phyloP scores from a whole-genome alignment of 495 filamentous ascomycete genomes.

The Tuber indicum region DNA sequence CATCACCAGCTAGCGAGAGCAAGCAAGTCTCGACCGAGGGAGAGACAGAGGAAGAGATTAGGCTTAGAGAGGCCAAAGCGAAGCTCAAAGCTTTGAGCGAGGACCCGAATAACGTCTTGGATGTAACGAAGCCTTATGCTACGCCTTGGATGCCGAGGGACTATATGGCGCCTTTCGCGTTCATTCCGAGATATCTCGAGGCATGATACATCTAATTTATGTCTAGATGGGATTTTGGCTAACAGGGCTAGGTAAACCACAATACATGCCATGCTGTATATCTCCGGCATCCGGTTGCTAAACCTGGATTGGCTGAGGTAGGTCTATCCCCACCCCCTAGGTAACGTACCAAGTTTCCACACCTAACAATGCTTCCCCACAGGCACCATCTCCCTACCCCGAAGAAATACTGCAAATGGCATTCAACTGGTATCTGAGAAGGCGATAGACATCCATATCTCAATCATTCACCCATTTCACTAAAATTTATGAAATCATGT shows the following conservation, averaged over 20 bases:
- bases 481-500: conserved; percentile 1
- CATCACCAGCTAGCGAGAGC: conserved; percentile 24
- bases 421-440: conserved; percentile 88
- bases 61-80: conserved; percentile 39
- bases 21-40: conserved; percentile 43
- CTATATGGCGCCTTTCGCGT: conserved; percentile 86
- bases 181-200: conserved; percentile 91
- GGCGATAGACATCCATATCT: conserved; percentile 53
- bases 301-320: conserved; percentile 73
- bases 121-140: conserved; percentile 71
- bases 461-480: conserved; percentile 14
- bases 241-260: conserved; percentile 59
- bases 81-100: conserved; percentile 33
- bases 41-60: conserved; percentile 43
- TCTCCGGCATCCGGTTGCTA: conserved; percentile 87
- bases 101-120: conserved; percentile 61
- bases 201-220: conserved; percentile 37
- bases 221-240: background rate
- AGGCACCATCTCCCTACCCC: conserved; percentile 72
- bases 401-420: conserved; percentile 60
- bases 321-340: background rate
- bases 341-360: background rate
- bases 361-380: conserved; percentile 12
- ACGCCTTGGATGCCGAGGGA: conserved; percentile 86
- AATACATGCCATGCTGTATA: conserved; percentile 94